Evolutionary conservation across 768 basidiomycete species (phyloP), one percentile per base, ranked within the genome.

Genomic region (Serendipita sp.): DNA sequence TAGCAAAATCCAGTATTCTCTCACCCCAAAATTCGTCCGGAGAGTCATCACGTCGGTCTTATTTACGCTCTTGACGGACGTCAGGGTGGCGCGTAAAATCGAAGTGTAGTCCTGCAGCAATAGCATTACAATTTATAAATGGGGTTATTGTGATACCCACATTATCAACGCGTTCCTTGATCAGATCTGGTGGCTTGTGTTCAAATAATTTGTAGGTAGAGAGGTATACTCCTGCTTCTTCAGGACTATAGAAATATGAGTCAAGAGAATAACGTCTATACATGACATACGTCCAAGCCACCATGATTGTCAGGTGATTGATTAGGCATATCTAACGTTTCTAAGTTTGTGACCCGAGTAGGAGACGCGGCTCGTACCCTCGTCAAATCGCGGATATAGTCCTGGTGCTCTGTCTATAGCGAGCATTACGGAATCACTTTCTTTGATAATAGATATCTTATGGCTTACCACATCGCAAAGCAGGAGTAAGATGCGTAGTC

Each of bases 1-100:
- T 23, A 38, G 32, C 28, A 11, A 44, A 11, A 38, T 52, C n/a
- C 23, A 18, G 32, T 32, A 30, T n/a, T 3, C 35, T 78, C 86
- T 65, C 76, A 97, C 95, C 41, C 93, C 94, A 69, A 94, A 86
- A n/a, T 91, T 87, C 1, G 86, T 86, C 23, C 89, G 83, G 46
- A 99, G 77, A 2, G 95, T 98, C 74, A 91, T 85, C 1, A 94
- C 91, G 70, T 99, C 96, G 2, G 95, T 98, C 78, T 95, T 96
- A 75, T 98, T 98, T 67, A 99, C 91, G 69, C 89, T 91, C 71
- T 83, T 87, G 70, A 98, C 89, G 68, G 83, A 84, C 1, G 95
- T 98, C 32, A 99, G 78, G 0, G 89, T 81, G 18, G 83, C 82
- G 65, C 88, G 88, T 13, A 98, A 74, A 70, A 92, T 80, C 5